phyloP scores from a whole-genome alignment of 2,329 filamentous ascomycete genomes.

The Botryotinia globosa region DNA sequence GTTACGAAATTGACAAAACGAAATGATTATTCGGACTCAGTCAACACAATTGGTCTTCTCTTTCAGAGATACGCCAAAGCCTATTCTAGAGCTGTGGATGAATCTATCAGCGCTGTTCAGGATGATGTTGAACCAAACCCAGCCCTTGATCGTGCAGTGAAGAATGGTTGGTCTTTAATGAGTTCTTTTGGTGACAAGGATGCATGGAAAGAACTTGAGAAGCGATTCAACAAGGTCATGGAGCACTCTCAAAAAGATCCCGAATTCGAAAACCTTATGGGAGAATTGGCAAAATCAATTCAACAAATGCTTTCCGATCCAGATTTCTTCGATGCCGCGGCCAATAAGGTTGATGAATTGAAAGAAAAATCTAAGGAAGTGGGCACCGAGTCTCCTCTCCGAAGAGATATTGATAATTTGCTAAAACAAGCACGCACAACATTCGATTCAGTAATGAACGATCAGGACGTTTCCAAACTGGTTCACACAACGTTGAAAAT shows the following conservation, averaged over 20 bases:
- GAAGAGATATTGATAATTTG: constrained; percentile 70
- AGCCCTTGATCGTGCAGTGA: constrained; percentile 70
- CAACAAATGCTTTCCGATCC: constrained; percentile 84
- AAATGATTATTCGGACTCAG: constrained; percentile 81
- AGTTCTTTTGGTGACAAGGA: constrained; percentile 72
- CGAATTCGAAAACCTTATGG: constrained; percentile 76
- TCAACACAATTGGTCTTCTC: constrained; percentile 72
- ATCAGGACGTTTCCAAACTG: constrained; percentile 69
- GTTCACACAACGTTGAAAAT: constrained; percentile 65
- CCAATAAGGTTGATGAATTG: constrained; percentile 49
- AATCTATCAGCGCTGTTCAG: constrained; percentile 63
- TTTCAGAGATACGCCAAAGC: constrained; percentile 74
- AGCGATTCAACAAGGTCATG: constrained; percentile 66
- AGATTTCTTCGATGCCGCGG: constrained; percentile 75
- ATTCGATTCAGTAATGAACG: constrained; percentile 64
- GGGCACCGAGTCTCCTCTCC: constrained; percentile 63
- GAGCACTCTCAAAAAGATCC: constrained; percentile 73
- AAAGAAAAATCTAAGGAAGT: constrained; percentile 59
- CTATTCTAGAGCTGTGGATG: constrained; percentile 71
- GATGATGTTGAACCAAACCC: constrained; percentile 71
- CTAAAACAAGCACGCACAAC: constrained; percentile 67
- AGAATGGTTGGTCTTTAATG: constrained; percentile 77
- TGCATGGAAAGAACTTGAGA: constrained; percentile 73
- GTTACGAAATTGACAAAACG: constrained; percentile 72
- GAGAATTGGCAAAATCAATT: constrained; percentile 68